Percentiles rank a stretch among this genome's conserved stretches.
Evolutionary conservation across 345 rosid genomes (phyloP).

Genomic region (Salix caprea): DNA sequence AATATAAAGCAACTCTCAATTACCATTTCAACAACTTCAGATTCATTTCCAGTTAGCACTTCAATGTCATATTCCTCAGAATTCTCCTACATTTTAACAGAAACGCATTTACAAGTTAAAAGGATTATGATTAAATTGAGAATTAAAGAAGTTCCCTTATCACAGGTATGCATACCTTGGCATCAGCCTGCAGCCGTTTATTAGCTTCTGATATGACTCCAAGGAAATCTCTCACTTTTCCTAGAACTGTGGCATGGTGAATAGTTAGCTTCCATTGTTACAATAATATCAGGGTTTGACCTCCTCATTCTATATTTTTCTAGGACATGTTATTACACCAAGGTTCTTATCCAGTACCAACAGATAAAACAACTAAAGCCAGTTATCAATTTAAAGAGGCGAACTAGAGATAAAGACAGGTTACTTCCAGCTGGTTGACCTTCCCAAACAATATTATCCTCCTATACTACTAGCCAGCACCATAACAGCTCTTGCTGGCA

Average conservation of each 20-base stretch:
- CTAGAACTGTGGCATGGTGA: slow-evolving; percentile 45
- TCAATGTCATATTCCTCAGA: slow-evolving; percentile 60
- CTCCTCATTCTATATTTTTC: background rate
- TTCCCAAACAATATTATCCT: background rate
- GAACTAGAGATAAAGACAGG: background rate
- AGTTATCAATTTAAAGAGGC: background rate
- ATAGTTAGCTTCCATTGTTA: background rate
- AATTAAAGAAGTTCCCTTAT: background rate
- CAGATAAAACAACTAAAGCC: background rate
- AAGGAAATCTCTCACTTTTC: slow-evolving; percentile 62
- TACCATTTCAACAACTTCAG: slow-evolving; percentile 79
- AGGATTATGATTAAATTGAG: background rate
- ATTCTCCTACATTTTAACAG: slow-evolving; percentile 36
- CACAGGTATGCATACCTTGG: slow-evolving; percentile 35
- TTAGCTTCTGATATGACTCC: slow-evolving; percentile 72
- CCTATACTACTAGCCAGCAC: background rate
- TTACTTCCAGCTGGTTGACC: background rate
- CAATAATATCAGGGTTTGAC: background rate
- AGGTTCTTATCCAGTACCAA: background rate
- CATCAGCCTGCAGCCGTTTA: slow-evolving; percentile 51
- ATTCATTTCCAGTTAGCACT: slow-evolving; percentile 58
- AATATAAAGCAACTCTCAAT: background rate
- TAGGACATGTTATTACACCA: background rate
- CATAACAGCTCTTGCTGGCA: background rate
- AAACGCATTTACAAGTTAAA: background rate